A percentile compares a stretch with the other conserved stretches of the same genome.
Evolutionary conservation across 352 stramenopile genomes (phyloP).

Genomic region (Discostella stelligera): DNA sequence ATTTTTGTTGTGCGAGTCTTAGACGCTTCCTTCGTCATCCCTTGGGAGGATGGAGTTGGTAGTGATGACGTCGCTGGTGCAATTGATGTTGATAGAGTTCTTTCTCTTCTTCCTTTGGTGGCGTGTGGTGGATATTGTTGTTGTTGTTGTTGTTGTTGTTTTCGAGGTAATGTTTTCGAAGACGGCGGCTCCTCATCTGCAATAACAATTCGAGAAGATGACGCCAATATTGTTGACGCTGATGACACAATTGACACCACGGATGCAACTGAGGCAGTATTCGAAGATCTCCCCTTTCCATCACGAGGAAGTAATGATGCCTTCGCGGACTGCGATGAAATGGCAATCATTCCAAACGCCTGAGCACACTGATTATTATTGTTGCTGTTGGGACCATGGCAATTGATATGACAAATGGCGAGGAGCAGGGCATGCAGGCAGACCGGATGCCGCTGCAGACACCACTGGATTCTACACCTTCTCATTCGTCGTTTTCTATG

Average conservation of each 20-base stretch:
- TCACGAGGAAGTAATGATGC: background rate
- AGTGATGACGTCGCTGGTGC: background rate
- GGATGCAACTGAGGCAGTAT: too few relatives aligned
- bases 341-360: background rate
- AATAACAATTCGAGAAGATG: background rate
- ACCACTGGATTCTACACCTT: too few relatives aligned
- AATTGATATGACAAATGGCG: background rate
- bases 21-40: background rate
- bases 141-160: background rate
- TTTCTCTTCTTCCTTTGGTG: background rate
- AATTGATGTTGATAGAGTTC: background rate
- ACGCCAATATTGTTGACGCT: background rate
- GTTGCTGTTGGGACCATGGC: background rate
- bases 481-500: too few relatives aligned
- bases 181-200: background rate
- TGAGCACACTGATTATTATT: background rate
- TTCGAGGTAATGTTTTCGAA: background rate
- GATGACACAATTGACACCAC: background rate
- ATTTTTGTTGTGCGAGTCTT: too few relatives aligned
- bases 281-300: too few relatives aligned
- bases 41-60: background rate
- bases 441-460: background rate
- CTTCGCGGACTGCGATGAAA: background rate
- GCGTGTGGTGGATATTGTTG: background rate
- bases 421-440: background rate